These are phyloP conservation scores for Colletotrichum camelliae DNA, from an alignment of 2,329 filamentous ascomycete genomes.

Conservation along the genomic window DNA sequence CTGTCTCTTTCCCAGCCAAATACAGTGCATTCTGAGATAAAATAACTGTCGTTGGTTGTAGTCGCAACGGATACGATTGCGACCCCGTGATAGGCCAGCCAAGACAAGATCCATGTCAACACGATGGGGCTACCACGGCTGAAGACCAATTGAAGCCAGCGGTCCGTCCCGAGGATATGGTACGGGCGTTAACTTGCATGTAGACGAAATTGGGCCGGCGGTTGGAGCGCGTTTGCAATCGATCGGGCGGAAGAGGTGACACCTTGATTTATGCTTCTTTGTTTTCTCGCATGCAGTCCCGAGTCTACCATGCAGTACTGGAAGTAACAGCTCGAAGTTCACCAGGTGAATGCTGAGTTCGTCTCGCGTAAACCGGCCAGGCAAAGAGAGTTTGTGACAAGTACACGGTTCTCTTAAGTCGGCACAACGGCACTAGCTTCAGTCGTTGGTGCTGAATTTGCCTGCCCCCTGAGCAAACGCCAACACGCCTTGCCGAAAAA, in stretches of 20 bases:
- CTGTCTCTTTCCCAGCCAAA: not conserved
- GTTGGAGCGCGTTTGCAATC: not conserved
- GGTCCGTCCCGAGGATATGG: not conserved
- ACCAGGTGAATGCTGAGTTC: rapidly evolving
- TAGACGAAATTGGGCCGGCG: not conserved
- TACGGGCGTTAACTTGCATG: not conserved
- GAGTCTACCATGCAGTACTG: too few species aligned
- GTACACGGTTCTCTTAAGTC: not conserved
- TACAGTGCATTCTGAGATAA: not conserved
- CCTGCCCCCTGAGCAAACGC: not conserved
- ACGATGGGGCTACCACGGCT: not conserved
- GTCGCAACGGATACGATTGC: not conserved
- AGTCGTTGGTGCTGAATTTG: not conserved
- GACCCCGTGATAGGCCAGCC: not conserved
- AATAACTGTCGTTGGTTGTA: not conserved
- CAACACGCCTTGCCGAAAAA: not conserved
- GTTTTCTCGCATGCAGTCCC: not conserved
- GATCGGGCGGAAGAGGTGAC: not conserved
- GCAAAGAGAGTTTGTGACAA: not conserved
- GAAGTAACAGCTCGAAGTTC: too few species aligned
- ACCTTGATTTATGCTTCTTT: not conserved
- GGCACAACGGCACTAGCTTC: not conserved
- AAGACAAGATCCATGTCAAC: not conserved
- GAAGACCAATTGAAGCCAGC: not conserved
- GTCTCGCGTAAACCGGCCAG: not conserved